Conservation (phyloP, 78 protist species). For the slime mould (Dictyostelium discoideum) region DNA sequence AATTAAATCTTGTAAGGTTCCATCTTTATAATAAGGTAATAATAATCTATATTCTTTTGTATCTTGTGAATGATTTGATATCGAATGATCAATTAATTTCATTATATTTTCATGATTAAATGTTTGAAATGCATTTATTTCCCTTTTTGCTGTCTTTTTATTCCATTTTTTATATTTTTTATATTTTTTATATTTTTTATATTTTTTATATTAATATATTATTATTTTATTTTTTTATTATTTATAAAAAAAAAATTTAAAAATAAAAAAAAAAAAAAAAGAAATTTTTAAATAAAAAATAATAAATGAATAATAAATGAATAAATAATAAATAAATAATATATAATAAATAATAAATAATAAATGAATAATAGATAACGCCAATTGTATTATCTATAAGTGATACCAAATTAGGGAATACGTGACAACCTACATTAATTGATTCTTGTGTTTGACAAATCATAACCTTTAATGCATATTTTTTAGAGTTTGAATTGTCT, state of each 20-base stretch:
- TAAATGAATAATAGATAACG: too few species aligned
- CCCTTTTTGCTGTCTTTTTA: conserved; percentile 35
- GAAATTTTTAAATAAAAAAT: neutral
- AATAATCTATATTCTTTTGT: conserved; percentile 33
- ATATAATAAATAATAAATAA: neutral
- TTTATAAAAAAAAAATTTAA: too few species aligned
- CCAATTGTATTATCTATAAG: neutral
- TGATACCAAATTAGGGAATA: neutral
- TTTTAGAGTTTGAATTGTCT: conserved; percentile 14
- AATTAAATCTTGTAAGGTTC: conserved; percentile 67
- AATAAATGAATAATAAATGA: neutral
- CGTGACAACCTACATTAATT: neutral
- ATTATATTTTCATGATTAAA: conserved; percentile 73
- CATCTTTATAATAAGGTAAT: conserved; percentile 59
- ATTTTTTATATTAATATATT: too few species aligned
- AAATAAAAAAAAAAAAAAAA: too few species aligned
- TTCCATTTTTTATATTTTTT: neutral
- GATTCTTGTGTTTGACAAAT: conserved; percentile 79
- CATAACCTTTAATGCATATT: conserved; percentile 75
- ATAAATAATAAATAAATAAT: neutral
- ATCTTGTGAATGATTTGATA: conserved; percentile 18
- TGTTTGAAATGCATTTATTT: conserved; percentile 15
- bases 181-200: neutral
- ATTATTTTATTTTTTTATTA: too few species aligned
- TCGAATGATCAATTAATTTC: conserved; percentile 25